Evolutionary conservation across 257 asterid species (phyloP).

Genomic region (Solanum commersonii): DNA sequence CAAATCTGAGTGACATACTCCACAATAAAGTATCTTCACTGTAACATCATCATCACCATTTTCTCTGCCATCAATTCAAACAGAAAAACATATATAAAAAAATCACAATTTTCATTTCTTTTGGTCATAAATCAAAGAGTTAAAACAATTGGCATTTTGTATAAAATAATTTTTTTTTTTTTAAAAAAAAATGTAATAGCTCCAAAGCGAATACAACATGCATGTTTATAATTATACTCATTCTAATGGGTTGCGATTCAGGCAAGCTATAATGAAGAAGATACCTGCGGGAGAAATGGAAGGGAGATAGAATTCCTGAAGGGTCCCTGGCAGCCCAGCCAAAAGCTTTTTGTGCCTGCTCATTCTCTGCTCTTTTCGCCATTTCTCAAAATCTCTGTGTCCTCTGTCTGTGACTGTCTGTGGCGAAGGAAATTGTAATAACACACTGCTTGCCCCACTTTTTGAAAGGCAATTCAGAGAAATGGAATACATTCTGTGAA

Average conservation of each 20-base stretch:
- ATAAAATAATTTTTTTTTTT: no score
- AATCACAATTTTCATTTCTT: background rate
- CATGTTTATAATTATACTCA: background rate
- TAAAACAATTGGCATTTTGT: background rate
- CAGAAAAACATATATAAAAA: background rate
- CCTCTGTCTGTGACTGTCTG: no score
- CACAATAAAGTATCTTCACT: slow-evolving; percentile 19
- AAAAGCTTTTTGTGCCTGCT: slow-evolving; percentile 29
- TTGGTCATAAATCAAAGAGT: background rate
- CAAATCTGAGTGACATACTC: slow-evolving; percentile 28
- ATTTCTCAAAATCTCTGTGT: background rate
- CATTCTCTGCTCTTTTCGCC: slow-evolving; percentile 19
- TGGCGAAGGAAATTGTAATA: background rate
- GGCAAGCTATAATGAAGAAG: background rate
- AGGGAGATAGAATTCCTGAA: slow-evolving; percentile 23
- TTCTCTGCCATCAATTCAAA: slow-evolving; percentile 12
- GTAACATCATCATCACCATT: slow-evolving; percentile 16
- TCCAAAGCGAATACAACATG: background rate
- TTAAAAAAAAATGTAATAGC: no score
- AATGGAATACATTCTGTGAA: background rate
- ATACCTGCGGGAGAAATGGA: slow-evolving; percentile 31
- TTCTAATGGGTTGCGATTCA: background rate
- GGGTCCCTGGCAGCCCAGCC: slow-evolving; percentile 58
- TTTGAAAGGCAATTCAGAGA: background rate
- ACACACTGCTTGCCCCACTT: background rate